Percentiles rank a stretch among this genome's conserved stretches.
Conservation (phyloP, 108 stramenopile species). For the Discostella pseudostelligera region DNA sequence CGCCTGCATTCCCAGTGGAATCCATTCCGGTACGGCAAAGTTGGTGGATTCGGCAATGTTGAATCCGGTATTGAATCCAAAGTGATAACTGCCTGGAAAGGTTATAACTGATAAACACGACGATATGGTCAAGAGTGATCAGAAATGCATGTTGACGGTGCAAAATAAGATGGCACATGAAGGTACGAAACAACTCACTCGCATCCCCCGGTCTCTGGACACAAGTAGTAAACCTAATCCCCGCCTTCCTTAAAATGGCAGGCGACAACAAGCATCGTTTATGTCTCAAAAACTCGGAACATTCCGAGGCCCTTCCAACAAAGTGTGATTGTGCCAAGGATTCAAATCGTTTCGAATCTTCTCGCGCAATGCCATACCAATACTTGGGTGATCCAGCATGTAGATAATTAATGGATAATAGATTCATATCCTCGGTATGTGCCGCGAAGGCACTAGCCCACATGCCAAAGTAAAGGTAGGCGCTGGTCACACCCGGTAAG, state of each 20-base stretch:
- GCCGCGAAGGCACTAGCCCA: conserved; percentile 88
- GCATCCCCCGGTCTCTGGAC: conserved; percentile 96
- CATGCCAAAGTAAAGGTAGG: conserved; percentile 89
- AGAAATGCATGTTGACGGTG: not conserved
- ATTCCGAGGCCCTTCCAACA: conserved; percentile 62
- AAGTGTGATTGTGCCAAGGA: conserved; percentile 74
- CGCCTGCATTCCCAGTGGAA: conserved; percentile 78
- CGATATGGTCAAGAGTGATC: not conserved
- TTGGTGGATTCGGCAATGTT: conserved; percentile 97
- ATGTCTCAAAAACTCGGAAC: conserved; percentile 94
- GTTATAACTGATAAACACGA: conserved; percentile 69
- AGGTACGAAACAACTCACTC: conserved; percentile 23
- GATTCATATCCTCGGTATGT: conserved; percentile 98
- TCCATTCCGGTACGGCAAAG: conserved; percentile 94
- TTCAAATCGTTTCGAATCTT: conserved; percentile 83
- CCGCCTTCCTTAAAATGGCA: conserved; percentile 80
- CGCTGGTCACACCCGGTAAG: conserved; percentile 85
- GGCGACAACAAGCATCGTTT: conserved; percentile 92
- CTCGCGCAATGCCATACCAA: conserved; percentile 93
- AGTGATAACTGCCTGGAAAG: conserved; percentile 94
- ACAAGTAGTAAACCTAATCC: conserved; percentile 88
- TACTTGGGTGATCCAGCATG: conserved; percentile 97
- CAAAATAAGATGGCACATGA: not conserved
- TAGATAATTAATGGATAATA: conserved; percentile 96
- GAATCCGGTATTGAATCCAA: conserved; percentile 97